These are phyloP conservation scores for Fusarium scirpi DNA, from an alignment of 2,329 filamentous ascomycete genomes.

Conservation along the genomic window DNA sequence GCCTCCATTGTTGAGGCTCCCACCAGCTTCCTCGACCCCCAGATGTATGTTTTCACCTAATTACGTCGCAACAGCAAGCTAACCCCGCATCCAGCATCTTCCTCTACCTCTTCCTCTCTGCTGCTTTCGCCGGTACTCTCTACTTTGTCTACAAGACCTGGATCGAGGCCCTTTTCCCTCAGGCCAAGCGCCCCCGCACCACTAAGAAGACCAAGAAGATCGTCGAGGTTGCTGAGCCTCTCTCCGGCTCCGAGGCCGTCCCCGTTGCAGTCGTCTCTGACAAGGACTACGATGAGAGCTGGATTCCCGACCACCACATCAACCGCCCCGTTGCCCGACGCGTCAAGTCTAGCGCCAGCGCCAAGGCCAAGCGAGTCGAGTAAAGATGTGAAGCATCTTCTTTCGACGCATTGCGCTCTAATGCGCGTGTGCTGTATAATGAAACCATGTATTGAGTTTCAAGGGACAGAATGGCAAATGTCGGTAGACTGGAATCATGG, in stretches of 20 bases:
- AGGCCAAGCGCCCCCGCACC: constrained; percentile 77
- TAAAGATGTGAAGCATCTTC: constrained; percentile 36
- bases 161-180: constrained; percentile 95
- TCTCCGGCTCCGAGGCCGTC: constrained; percentile 77
- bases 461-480: constrained; percentile 16
- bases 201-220: constrained; percentile 75
- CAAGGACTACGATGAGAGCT: constrained; percentile 88
- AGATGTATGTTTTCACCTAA: constrained; percentile 75
- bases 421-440: constrained; percentile 13
- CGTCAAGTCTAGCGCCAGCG: constrained; percentile 69
- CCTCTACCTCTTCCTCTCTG: constrained; percentile 91
- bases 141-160: constrained; percentile 99
- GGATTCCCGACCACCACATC: constrained; percentile 92
- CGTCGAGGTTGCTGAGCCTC: constrained; percentile 68
- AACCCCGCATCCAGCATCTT: constrained; percentile 78
- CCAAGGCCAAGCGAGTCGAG: constrained; percentile 57
- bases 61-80: neutral
- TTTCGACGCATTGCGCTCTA: neutral
- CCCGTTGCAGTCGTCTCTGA: constrained; percentile 74
- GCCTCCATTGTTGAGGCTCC: constrained; percentile 91
- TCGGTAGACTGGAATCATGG: constrained; percentile 30
- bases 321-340: constrained; percentile 82
- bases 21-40: constrained; percentile 91
- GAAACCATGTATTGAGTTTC: constrained; percentile 20
- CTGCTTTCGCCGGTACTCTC: constrained; percentile 80